A percentile compares a stretch with the other conserved stretches of the same genome.
Conservation (phyloP, 495 filamentous ascomycete genomes). For the Tuber microsphaerosporum region DNA sequence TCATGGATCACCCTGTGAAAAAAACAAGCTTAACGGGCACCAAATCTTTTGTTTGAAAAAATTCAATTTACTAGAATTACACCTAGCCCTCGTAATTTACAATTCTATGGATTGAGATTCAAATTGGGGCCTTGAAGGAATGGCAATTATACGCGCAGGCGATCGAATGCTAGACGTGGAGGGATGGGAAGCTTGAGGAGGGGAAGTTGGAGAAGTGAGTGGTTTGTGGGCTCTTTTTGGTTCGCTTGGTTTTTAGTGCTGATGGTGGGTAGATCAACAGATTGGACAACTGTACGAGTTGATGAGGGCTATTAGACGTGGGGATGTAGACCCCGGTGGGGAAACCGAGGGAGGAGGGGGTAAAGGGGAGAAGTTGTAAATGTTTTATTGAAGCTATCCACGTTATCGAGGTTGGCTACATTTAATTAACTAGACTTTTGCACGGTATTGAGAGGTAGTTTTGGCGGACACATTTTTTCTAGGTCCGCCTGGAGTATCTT, state of each 20-base stretch:
- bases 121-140: slow-evolving; percentile 80
- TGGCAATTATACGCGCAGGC: slow-evolving; percentile 94
- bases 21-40: too few relatives aligned
- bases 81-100: too few relatives aligned
- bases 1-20: too few relatives aligned
- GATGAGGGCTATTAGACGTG: slow-evolving; percentile 63
- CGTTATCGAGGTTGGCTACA: not conserved
- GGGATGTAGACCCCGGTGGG: not conserved
- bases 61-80: too few relatives aligned
- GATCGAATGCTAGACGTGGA: slow-evolving; percentile 77
- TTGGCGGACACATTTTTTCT: not conserved
- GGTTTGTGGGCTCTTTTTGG: slow-evolving; percentile 52
- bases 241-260: slow-evolving; percentile 5
- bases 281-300: slow-evolving; percentile 88
- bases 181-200: slow-evolving; percentile 67
- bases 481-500: not conserved
- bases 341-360: not conserved
- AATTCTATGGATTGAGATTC: too few relatives aligned
- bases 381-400: not conserved
- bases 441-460: not conserved
- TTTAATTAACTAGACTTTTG: not conserved
- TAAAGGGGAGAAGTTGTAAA: not conserved
- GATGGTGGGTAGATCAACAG: slow-evolving; percentile 64
- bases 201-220: slow-evolving; percentile 84
- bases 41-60: too few relatives aligned